These are phyloP conservation scores for Didymella segeticola DNA, from an alignment of 2,329 filamentous ascomycete genomes.

Conservation along the genomic window DNA sequence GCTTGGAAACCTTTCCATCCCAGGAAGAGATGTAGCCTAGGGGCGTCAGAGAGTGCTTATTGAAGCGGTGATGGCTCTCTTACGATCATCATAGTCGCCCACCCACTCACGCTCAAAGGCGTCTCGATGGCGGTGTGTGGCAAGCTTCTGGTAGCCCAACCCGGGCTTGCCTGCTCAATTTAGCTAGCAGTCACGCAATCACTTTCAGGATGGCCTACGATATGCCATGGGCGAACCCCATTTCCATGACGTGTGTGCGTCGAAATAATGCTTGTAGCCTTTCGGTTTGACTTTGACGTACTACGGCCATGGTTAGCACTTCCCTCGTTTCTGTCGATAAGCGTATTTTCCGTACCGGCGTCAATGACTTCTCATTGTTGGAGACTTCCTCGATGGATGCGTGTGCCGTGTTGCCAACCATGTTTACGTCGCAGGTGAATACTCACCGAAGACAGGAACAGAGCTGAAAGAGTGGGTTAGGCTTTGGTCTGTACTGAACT, in stretches of 20 bases:
- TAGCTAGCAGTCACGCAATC: neutral
- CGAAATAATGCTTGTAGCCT: slow-evolving; percentile 32
- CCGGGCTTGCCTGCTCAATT: slow-evolving; percentile 23
- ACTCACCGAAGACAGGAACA: slow-evolving; percentile 21
- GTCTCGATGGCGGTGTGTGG: slow-evolving; percentile 31
- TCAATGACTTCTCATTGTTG: neutral
- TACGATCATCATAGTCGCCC: slow-evolving; percentile 38
- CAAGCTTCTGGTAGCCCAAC: slow-evolving; percentile 34
- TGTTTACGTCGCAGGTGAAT: neutral
- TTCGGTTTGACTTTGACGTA: slow-evolving; percentile 19
- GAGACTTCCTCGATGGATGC: slow-evolving; percentile 21
- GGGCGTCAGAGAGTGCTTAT: neutral
- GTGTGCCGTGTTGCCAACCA: slow-evolving; percentile 20
- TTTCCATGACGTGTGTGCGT: slow-evolving; percentile 30
- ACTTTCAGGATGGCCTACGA: slow-evolving; percentile 10
- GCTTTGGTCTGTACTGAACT: slow-evolving; percentile 13
- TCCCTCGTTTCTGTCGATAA: neutral
- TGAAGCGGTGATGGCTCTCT: neutral
- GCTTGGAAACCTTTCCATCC: slow-evolving; percentile 38
- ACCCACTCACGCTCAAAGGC: slow-evolving; percentile 34
- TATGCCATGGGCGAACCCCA: slow-evolving; percentile 35
- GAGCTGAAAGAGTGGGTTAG: slow-evolving; percentile 29
- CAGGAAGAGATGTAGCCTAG: slow-evolving; percentile 35
- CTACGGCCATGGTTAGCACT: neutral
- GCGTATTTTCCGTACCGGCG: neutral